A percentile compares a stretch with the other conserved stretches of the same genome.
Conservation (phyloP, 2,329 filamentous ascomycete genomes). For the Endothia cerciana region DNA sequence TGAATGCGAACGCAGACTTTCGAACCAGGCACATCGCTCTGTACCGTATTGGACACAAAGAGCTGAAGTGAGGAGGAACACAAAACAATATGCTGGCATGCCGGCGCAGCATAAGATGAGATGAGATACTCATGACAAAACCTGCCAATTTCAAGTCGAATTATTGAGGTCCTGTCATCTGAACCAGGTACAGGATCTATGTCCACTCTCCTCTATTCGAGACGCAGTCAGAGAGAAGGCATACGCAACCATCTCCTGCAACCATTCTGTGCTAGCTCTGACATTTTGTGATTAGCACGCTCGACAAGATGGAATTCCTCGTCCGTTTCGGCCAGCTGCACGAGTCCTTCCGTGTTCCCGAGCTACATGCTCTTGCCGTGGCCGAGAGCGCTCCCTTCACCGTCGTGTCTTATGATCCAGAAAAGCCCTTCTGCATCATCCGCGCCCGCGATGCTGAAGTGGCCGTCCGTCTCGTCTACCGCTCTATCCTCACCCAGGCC, state of each 20-base stretch:
- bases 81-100: neutral
- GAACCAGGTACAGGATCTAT: neutral
- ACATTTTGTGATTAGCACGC: neutral
- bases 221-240: neutral
- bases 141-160: neutral
- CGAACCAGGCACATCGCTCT: neutral
- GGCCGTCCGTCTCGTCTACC: slow-evolving; percentile 69
- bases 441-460: slow-evolving; percentile 64
- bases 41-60: neutral
- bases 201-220: neutral
- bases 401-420: slow-evolving; percentile 73
- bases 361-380: slow-evolving; percentile 79
- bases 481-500: slow-evolving; percentile 79
- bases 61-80: neutral
- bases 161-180: neutral
- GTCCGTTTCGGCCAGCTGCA: slow-evolving; percentile 89
- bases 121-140: slow-evolving; percentile 16
- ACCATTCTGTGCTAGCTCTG: neutral
- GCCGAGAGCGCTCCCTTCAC: slow-evolving; percentile 69
- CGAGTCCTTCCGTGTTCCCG: slow-evolving; percentile 85
- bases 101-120: slow-evolving; percentile 12
- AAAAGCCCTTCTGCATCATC: slow-evolving; percentile 87
- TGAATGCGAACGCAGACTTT: neutral
- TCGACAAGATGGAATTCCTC: slow-evolving; percentile 69
- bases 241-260: neutral